phyloP scores from a whole-genome alignment of 1,284 basidiomycete species.

The Tilletia walkeri region DNA sequence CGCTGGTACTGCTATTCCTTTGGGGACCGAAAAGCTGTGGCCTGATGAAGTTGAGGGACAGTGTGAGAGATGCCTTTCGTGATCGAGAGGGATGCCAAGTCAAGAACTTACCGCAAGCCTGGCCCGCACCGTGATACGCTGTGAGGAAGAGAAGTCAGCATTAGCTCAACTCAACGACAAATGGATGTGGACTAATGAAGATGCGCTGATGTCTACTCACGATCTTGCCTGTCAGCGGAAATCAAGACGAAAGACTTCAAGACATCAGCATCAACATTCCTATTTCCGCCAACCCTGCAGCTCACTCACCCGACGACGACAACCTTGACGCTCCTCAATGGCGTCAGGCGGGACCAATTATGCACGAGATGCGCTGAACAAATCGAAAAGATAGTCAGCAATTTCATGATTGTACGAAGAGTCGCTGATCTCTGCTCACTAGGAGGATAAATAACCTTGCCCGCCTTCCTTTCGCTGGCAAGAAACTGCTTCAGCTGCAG shows the following conservation, averaged over 20 bases:
- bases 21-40: constrained; percentile 47
- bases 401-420: not conserved
- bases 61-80: not conserved
- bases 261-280: not conserved
- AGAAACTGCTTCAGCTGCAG: constrained; percentile 46
- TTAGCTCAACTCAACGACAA: not conserved
- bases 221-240: not conserved
- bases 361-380: constrained; percentile 40
- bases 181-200: too few relatives aligned
- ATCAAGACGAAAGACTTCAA: not conserved
- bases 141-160: not conserved
- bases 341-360: constrained; percentile 53
- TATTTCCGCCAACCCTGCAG: not conserved
- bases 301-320: constrained; percentile 55
- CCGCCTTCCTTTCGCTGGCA: constrained; percentile 33
- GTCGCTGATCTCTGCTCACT: constrained; percentile 11
- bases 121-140: constrained; percentile 54
- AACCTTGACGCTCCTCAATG: constrained; percentile 49
- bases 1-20: constrained; percentile 46
- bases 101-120: constrained; percentile 50
- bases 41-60: constrained; percentile 6
- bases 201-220: not conserved
- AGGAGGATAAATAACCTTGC: constrained; percentile 46
- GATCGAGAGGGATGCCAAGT: not conserved
- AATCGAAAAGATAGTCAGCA: not conserved